Evolutionary conservation across 1,139 yeast genomes (phyloP).

Genomic region (Hansenula sp.): DNA sequence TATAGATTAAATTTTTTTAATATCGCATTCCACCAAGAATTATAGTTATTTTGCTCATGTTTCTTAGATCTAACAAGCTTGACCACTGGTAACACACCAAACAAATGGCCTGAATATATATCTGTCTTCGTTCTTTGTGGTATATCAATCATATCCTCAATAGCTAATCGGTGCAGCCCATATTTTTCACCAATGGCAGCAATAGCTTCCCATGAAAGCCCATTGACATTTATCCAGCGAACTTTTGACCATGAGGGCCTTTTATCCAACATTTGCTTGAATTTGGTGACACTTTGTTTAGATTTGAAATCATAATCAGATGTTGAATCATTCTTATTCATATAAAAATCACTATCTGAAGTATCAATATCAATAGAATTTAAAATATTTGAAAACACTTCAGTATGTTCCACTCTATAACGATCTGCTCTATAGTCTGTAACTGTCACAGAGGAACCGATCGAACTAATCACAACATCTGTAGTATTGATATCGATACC

Average conservation of each 20-base stretch:
- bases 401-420: slow-evolving; percentile 37
- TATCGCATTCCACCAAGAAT: slow-evolving; percentile 11
- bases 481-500: slow-evolving; percentile 48
- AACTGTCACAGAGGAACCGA: slow-evolving; percentile 43
- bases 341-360: slow-evolving; percentile 3
- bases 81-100: slow-evolving; percentile 47
- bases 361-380: slow-evolving; percentile 6
- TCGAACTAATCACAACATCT: slow-evolving; percentile 41
- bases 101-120: slow-evolving; percentile 42
- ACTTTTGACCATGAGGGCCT: slow-evolving; percentile 45
- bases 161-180: slow-evolving; percentile 42
- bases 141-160: slow-evolving; percentile 56
- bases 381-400: slow-evolving; percentile 23
- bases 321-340: slow-evolving; percentile 4
- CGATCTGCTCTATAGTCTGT: slow-evolving; percentile 41
- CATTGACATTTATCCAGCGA: slow-evolving; percentile 53
- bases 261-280: slow-evolving; percentile 21
- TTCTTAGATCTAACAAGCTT: slow-evolving; percentile 32
- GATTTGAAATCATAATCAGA: slow-evolving; percentile 19
- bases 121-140: slow-evolving; percentile 56
- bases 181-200: slow-evolving; percentile 36
- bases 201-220: slow-evolving; percentile 52
- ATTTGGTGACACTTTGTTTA: slow-evolving; percentile 18
- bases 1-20: slow-evolving; percentile 6
- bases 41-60: slow-evolving; percentile 1